Evolutionary conservation across 140 eudicot genomes (phyloP), one percentile per base, ranked within the genome.

Genomic region (Stevia rebaudiana): DNA sequence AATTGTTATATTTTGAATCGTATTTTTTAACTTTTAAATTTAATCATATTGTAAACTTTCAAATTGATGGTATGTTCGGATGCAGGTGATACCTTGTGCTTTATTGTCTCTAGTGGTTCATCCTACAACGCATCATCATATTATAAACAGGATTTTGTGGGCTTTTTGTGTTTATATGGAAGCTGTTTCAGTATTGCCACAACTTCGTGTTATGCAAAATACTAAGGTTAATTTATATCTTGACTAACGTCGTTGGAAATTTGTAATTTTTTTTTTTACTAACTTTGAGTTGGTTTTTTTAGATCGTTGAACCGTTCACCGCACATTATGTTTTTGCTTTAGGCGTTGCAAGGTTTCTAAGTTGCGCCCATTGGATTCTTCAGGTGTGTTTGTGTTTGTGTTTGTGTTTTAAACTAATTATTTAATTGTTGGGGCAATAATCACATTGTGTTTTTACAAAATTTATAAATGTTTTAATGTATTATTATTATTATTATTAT

Each of bases 151-250:
- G 69, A 71, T 80, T 21, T 16, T 69, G 25, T 84, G 90, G 90
- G 90, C 90, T 1, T 84, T 84, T 40, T 77, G 86, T 65, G 86
- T 80, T 64, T 84, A 80, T 63, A 31, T 84, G 67, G 90, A 84
- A 76, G 79, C 90, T 64, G 90, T 84, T 75, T 78, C 91, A 5
- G 91, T 84, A 11, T 67, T 84, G 22, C 91, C 91, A 30, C 91
- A 84, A 71, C 84, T 84, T 30, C 82, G 69, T 40, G 80, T 84
- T 43, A 84, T 84, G 82, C 91, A 84, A 70, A 84, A 72, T 35
- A 78, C 91, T 48, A 73, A 84, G 87, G 91, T 84, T 16, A 40
- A 18, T 5, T 12, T 36, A 30, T 51, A 40, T 31, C 43, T 9
- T 35, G 4, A 21, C 3, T 23, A 25, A 42, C 16, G 44, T 50